A percentile compares a stretch with the other conserved stretches of the same genome.
phyloP scores from a whole-genome alignment of 345 rosid species.

The Noccaea caerulescens region DNA sequence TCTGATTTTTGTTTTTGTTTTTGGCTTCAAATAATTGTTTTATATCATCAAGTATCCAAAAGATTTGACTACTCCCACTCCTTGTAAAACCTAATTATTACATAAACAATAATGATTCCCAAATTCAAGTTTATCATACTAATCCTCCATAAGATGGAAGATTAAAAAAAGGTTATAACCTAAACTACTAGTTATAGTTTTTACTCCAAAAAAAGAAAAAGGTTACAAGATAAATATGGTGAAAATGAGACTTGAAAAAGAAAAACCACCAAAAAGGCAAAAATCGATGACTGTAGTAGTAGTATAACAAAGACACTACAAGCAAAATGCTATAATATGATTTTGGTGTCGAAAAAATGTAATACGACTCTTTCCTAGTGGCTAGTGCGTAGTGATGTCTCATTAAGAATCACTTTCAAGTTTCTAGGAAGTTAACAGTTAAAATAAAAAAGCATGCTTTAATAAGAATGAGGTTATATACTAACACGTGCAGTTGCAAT shows the following conservation, averaged over 20 bases:
- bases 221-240: constrained; percentile 14
- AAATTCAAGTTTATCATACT: constrained; percentile 39
- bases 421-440: constrained; percentile 29
- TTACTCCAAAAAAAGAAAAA: constrained; percentile 2
- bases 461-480: constrained; percentile 7
- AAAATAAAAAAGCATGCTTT: neutral
- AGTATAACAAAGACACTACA: constrained; percentile 19
- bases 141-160: constrained; percentile 20
- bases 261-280: constrained; percentile 32
- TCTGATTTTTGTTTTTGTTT: neutral
- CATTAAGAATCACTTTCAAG: constrained; percentile 34
- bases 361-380: constrained; percentile 30
- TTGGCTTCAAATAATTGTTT: neutral
- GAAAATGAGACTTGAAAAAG: constrained; percentile 15
- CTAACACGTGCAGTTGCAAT: constrained; percentile 36
- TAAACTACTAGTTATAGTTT: neutral
- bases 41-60: constrained; percentile 37
- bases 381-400: constrained; percentile 35
- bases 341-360: constrained; percentile 15
- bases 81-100: constrained; percentile 34
- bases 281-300: constrained; percentile 17
- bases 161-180: neutral
- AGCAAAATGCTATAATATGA: constrained; percentile 31
- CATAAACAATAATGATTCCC: constrained; percentile 31
- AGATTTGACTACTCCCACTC: constrained; percentile 43